phyloP scores from a whole-genome alignment of 2,329 filamentous ascomycete genomes.

The Neonectria faginata region DNA sequence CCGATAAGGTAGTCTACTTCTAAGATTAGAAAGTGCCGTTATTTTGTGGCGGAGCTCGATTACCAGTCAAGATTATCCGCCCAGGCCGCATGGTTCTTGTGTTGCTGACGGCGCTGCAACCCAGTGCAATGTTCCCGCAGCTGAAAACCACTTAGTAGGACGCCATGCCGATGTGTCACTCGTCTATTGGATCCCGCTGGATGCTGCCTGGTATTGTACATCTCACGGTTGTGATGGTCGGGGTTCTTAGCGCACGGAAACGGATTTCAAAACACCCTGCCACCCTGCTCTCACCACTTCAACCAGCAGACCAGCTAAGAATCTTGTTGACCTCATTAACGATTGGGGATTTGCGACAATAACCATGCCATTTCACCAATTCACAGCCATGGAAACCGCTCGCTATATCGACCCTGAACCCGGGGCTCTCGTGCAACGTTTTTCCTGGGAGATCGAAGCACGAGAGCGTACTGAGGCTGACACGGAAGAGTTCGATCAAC shows the following conservation, averaged over 20 bases:
- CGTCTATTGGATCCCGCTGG: background rate
- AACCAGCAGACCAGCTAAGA: background rate
- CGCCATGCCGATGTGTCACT: background rate
- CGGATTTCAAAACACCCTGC: background rate
- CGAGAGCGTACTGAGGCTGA: background rate
- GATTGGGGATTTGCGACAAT: background rate
- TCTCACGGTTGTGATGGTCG: background rate
- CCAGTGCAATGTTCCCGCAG: background rate
- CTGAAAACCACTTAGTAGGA: background rate
- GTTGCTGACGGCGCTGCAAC: background rate
- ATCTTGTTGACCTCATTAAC: background rate
- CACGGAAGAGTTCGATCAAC: constrained; percentile 19
- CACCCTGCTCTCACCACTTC: background rate
- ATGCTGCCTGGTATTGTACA: background rate
- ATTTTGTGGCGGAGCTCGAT: background rate
- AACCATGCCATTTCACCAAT: background rate
- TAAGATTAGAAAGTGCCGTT: background rate
- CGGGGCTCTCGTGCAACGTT: constrained; percentile 22
- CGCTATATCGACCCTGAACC: constrained; percentile 19
- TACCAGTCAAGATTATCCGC: background rate
- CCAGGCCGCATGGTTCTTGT: background rate
- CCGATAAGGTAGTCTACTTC: background rate
- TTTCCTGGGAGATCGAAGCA: constrained; percentile 29
- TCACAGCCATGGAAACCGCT: background rate
- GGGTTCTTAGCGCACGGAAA: background rate